Conservation (phyloP, 306 rosid genomes). For the Abrus pulchellus region DNA sequence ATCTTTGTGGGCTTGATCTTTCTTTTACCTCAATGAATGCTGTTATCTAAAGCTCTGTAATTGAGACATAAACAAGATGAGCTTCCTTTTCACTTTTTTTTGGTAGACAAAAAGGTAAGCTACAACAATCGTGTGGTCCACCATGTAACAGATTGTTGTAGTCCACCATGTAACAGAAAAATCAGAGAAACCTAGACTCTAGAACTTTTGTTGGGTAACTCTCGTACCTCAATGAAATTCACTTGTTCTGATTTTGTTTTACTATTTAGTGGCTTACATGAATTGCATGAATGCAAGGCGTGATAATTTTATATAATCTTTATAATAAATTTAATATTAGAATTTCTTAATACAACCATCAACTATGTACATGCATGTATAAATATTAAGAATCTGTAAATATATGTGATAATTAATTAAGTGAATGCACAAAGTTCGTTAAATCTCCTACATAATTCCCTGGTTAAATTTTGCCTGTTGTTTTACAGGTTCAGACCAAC, state of each 20-base stretch:
- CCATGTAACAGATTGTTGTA: background rate
- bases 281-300: background rate
- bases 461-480: background rate
- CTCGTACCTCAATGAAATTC: background rate
- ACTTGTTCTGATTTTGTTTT: background rate
- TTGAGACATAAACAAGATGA: conserved; percentile 44
- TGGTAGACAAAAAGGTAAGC: conserved; percentile 41
- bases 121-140: conserved; percentile 30
- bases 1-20: background rate
- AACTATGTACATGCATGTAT: background rate
- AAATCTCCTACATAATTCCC: no score
- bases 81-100: conserved; percentile 23
- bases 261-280: background rate
- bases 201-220: conserved; percentile 31
- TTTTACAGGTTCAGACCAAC: no score
- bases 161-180: background rate
- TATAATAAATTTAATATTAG: no score
- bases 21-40: conserved; percentile 14
- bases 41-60: conserved; percentile 21
- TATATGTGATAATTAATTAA: no score
- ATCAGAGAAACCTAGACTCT: background rate
- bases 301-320: no score
- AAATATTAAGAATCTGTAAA: no score
- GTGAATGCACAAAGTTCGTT: no score
- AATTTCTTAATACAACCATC: background rate